These are phyloP conservation scores for Aspergillus sparsus DNA, from an alignment of 495 filamentous ascomycete genomes.

Conservation along the genomic window DNA sequence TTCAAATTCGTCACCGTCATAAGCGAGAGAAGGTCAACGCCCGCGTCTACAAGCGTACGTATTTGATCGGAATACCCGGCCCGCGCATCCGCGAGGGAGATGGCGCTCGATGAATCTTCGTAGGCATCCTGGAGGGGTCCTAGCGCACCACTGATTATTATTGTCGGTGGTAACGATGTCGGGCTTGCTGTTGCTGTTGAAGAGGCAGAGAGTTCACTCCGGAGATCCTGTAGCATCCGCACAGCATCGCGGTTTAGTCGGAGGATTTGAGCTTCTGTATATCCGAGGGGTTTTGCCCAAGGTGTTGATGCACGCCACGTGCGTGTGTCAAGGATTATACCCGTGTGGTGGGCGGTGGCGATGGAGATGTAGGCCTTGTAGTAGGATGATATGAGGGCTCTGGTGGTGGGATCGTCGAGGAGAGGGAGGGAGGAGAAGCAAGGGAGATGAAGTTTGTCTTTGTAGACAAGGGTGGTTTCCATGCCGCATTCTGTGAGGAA, in stretches of 20 bases:
- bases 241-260: background rate
- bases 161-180: background rate
- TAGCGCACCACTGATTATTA: background rate
- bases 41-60: constrained; percentile 2
- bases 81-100: too few species aligned
- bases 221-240: background rate
- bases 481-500: constrained; percentile 11
- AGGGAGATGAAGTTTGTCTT: constrained; percentile 7
- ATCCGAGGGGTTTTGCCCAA: constrained; percentile 7
- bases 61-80: background rate
- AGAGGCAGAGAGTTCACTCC: background rate
- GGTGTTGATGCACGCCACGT: constrained; percentile 9
- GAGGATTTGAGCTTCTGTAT: constrained; percentile 1
- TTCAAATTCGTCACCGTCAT: constrained; percentile 6
- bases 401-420: background rate
- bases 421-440: constrained; percentile 4
- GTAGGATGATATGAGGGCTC: background rate
- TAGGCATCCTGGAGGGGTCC: background rate
- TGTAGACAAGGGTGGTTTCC: constrained; percentile 11
- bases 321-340: constrained; percentile 12
- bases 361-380: constrained; percentile 11
- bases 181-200: too few species aligned
- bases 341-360: constrained; percentile 5
- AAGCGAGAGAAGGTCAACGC: constrained; percentile 8
- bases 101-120: too few species aligned